Evolutionary conservation across 2,329 filamentous ascomycete genomes (phyloP).

Genomic region (Ceratocystis cubensis): DNA sequence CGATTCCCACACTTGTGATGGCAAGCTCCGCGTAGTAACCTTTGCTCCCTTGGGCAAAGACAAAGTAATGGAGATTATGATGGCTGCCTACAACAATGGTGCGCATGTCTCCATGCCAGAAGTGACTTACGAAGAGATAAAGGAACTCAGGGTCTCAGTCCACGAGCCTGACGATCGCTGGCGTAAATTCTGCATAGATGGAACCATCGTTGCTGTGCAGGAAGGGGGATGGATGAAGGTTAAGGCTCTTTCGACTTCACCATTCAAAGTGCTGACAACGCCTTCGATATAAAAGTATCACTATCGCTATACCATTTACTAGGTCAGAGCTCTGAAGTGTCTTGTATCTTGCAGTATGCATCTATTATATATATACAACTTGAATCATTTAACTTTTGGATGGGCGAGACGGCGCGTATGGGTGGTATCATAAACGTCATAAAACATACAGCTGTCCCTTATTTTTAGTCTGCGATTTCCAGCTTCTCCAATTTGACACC

Average conservation of each 20-base stretch:
- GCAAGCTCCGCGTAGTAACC: slow-evolving; percentile 56
- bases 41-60: slow-evolving; percentile 56
- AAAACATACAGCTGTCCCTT: slow-evolving; percentile 10
- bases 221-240: slow-evolving; percentile 60
- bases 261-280: slow-evolving; percentile 33
- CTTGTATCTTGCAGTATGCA: slow-evolving; percentile 3
- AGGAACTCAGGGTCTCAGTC: slow-evolving; percentile 54
- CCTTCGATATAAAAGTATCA: neutral
- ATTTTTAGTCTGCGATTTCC: slow-evolving; percentile 20
- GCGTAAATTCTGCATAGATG: slow-evolving; percentile 85
- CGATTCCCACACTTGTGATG: slow-evolving; percentile 54
- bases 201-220: slow-evolving; percentile 67
- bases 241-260: slow-evolving; percentile 33
- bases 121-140: slow-evolving; percentile 62
- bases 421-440: slow-evolving; percentile 24
- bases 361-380: slow-evolving; percentile 27
- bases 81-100: slow-evolving; percentile 45
- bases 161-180: slow-evolving; percentile 57
- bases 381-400: slow-evolving; percentile 17
- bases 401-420: slow-evolving; percentile 4
- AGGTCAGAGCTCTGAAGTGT: neutral
- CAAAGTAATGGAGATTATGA: slow-evolving; percentile 67
- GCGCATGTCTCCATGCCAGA: slow-evolving; percentile 42
- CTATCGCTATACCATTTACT: neutral
- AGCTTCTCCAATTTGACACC: slow-evolving; percentile 24